These are phyloP conservation scores for Pseudogymnoascus sp. DNA, from an alignment of 2,329 filamentous ascomycete species.

Conservation along the genomic window DNA sequence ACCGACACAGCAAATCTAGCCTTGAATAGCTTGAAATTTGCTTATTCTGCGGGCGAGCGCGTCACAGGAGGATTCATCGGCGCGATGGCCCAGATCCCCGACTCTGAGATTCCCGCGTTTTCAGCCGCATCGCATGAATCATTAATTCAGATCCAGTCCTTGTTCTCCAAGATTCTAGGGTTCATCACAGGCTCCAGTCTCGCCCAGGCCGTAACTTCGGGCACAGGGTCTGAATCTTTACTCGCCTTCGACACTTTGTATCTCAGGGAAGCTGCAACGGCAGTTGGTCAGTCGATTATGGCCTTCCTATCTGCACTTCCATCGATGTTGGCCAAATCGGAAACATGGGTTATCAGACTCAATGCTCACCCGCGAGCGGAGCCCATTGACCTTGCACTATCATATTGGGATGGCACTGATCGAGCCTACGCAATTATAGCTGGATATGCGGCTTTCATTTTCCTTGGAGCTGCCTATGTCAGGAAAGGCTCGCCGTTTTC, in stretches of 20 bases:
- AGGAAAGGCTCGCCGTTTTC: slow-evolving; percentile 63
- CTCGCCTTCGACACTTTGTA: background rate
- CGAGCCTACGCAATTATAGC: slow-evolving; percentile 63
- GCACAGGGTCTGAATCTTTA: background rate
- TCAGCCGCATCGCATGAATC: slow-evolving; percentile 69
- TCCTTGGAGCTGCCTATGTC: slow-evolving; percentile 71
- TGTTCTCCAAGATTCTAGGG: slow-evolving; percentile 29
- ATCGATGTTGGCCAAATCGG: slow-evolving; percentile 33
- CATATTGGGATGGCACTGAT: slow-evolving; percentile 59
- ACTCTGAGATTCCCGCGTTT: slow-evolving; percentile 64
- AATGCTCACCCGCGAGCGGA: slow-evolving; percentile 33
- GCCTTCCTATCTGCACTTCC: slow-evolving; percentile 29
- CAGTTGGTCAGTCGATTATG: background rate
- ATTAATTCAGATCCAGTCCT: slow-evolving; percentile 49
- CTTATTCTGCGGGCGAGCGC: slow-evolving; percentile 23
- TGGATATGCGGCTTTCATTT: slow-evolving; percentile 71
- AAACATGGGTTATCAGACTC: slow-evolving; percentile 51
- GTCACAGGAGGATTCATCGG: slow-evolving; percentile 43
- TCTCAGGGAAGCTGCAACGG: background rate
- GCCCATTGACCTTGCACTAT: slow-evolving; percentile 46
- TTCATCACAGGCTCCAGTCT: slow-evolving; percentile 6
- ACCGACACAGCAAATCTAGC: background rate
- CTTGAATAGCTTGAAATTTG: slow-evolving; percentile 18
- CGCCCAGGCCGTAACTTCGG: background rate
- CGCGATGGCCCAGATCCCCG: slow-evolving; percentile 34